Evolutionary conservation across 495 filamentous ascomycete species (phyloP), one percentile per base, ranked within the genome.

Genomic region (Aspergillus asperescens): DNA sequence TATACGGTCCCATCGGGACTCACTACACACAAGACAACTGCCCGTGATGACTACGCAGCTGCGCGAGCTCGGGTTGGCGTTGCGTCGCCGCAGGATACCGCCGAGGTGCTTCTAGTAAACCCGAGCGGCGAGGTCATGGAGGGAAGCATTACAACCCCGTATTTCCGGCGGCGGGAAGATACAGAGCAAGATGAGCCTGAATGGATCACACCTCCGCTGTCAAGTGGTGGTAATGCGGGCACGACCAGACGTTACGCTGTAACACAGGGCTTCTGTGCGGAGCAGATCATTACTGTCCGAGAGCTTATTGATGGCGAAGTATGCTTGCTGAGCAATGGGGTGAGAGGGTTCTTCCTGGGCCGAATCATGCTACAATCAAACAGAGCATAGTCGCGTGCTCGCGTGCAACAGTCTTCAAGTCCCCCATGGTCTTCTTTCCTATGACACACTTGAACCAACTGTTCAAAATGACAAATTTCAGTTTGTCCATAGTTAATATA

Each of bases 251-350:
- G 87, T 59, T 96, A 89, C 81, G 82, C 87, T 10, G 58, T 96
- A 44, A 75, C 82, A 50, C 80, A 72, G 49, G 79, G 74, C 29
- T 71, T 78, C 70, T 79, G 87, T 63, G 66, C 73, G n/a, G 87
- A 94, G 60, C 73, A 79, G 37, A 59, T 72, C 1, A 73, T 93
- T 15, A 60, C 45, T 8, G 73, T 60, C 2, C 62, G 76, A 15
- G 80, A 79, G 9, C 63, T 96, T 15, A 62, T 79, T 9, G 74
- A 88, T 58, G 87, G 84, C 3, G 89, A 96, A 64, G 76, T 81
- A 48, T 86, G 88, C 55, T 90, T 87, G 84, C 69, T 96, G 52
- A 93, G 88, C 59, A 95, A 90, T 65, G 88, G 85, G 0, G 86
- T 87, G n/a, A 76, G 86, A 54, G 90, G 89, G 0, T 95, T 92